Conservation (phyloP, 768 basidiomycete species). For the Suillus variegatus region DNA sequence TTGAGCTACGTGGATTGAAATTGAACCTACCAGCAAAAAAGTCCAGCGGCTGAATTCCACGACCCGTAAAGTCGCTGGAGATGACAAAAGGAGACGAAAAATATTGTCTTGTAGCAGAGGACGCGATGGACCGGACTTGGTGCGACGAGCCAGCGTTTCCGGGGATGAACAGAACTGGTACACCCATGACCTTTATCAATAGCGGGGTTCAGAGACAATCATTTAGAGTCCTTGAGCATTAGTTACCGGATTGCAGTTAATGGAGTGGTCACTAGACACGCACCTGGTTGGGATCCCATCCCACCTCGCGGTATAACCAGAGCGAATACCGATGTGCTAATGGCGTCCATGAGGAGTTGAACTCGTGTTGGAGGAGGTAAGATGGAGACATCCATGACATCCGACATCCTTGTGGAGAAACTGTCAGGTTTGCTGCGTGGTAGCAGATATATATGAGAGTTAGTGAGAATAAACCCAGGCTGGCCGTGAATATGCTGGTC, state of each 20-base stretch:
- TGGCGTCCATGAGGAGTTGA: slow-evolving; percentile 70
- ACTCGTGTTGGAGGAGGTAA: slow-evolving; percentile 71
- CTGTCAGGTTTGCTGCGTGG: slow-evolving; percentile 41
- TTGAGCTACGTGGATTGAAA: slow-evolving; percentile 5
- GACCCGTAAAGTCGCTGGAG: slow-evolving; percentile 53
- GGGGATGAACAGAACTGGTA: slow-evolving; percentile 95
- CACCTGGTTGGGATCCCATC: slow-evolving; percentile 75
- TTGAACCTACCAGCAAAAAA: slow-evolving; percentile 74
- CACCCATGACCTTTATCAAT: slow-evolving; percentile 41
- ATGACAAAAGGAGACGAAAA: slow-evolving; percentile 60
- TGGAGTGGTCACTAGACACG: slow-evolving; percentile 5
- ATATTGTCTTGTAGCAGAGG: slow-evolving; percentile 83
- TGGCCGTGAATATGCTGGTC: slow-evolving; percentile 13
- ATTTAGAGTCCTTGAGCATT: slow-evolving; percentile 5
- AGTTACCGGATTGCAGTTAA: slow-evolving; percentile 14
- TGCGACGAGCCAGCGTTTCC: slow-evolving; percentile 96
- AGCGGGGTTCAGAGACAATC: neutral
- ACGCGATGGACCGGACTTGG: slow-evolving; percentile 94
- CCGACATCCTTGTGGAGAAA: slow-evolving; percentile 89
- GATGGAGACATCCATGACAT: slow-evolving; percentile 98
- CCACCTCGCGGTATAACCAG: slow-evolving; percentile 89
- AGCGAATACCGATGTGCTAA: slow-evolving; percentile 77
- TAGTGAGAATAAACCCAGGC: slow-evolving; percentile 36
- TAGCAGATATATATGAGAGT: slow-evolving; percentile 42
- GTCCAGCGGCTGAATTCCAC: slow-evolving; percentile 61